Evolutionary conservation across 2,329 filamentous ascomycete genomes (phyloP).

Genomic region (Cylindrodendrum hubeiense): DNA sequence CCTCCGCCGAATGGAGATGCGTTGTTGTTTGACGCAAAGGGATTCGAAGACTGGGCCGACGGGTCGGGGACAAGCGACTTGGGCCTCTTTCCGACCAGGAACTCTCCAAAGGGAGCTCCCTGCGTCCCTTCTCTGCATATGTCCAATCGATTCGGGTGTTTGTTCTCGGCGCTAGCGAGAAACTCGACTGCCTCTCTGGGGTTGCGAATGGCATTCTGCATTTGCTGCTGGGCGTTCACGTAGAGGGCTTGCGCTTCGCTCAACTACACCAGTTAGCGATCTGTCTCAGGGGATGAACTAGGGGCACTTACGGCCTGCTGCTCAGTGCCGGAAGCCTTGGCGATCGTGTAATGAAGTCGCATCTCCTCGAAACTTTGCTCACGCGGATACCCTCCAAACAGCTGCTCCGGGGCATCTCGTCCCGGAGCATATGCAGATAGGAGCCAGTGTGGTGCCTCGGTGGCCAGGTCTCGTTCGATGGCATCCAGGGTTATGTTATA

Average conservation of each 20-base stretch:
- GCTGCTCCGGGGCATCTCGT: constrained; percentile 80
- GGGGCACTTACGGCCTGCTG: constrained; percentile 60
- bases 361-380: constrained; percentile 94
- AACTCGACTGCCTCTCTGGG: constrained; percentile 79
- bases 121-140: constrained; percentile 63
- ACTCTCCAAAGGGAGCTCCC: constrained; percentile 60
- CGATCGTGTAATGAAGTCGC: constrained; percentile 77
- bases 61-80: constrained; percentile 41
- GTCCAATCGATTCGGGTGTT: constrained; percentile 82
- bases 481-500: constrained; percentile 68
- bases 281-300: neutral
- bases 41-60: constrained; percentile 49
- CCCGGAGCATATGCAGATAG: constrained; percentile 89
- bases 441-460: constrained; percentile 84
- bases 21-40: constrained; percentile 54
- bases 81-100: constrained; percentile 54
- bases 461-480: constrained; percentile 76
- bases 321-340: constrained; percentile 70
- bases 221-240: constrained; percentile 76
- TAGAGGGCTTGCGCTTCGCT: constrained; percentile 72
- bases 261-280: constrained; percentile 57
- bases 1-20: constrained; percentile 48
- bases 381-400: constrained; percentile 82
- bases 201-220: constrained; percentile 77
- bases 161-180: constrained; percentile 73